Evolutionary conservation across 2,329 filamentous ascomycete genomes (phyloP), one percentile per base, ranked within the genome.

Genomic region (Aspergillus unguis): DNA sequence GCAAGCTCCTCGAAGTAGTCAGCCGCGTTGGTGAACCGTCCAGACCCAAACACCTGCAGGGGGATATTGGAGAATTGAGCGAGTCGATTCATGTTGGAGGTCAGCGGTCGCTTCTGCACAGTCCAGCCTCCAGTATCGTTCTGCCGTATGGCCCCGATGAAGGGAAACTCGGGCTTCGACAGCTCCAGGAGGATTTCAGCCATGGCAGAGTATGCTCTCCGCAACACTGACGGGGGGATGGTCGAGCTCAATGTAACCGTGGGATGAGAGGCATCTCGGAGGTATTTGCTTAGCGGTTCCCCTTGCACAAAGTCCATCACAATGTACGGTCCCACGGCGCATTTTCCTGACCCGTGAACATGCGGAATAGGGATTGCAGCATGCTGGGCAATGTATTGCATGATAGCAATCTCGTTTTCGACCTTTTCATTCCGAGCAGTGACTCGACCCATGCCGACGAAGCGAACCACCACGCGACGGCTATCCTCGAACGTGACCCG

Each of bases 1-100:
- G 63, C 63, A 23, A 69, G 59, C 11, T 58, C 56, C 31, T 62
- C 54, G n/a, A 65, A 65, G 51, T 69, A 67, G 31, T 62, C 58
- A 8, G 57, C 55, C 3, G 63, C 61, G 32, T 58, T 62, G 44
- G 35, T 53, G 40, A 65, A 66, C 10, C 51, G 48, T 5, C 49
- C 42, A 46, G 50, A 45, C 26, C 38, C 43, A 50, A 67, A 62
- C 27, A 56, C 41, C 40, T 28, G 31, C 27, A 36, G 54, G 17
- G 60, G 56, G 32, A 63, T 54, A 38, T 58, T 58, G 10, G 58
- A 60, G 49, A 64, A 61, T 50, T 63, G 64, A 31, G 55, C 56
- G 44, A 63, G 58, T 25, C 54, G 48, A 52, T 67, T 69, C 62
- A 67, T 65, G 32, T 65, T 63, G 26, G 60, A 59, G 37, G 64